These are phyloP conservation scores for Phytophthora fragariaefolia DNA, from an alignment of 352 stramenopile species.

Conservation along the genomic window DNA sequence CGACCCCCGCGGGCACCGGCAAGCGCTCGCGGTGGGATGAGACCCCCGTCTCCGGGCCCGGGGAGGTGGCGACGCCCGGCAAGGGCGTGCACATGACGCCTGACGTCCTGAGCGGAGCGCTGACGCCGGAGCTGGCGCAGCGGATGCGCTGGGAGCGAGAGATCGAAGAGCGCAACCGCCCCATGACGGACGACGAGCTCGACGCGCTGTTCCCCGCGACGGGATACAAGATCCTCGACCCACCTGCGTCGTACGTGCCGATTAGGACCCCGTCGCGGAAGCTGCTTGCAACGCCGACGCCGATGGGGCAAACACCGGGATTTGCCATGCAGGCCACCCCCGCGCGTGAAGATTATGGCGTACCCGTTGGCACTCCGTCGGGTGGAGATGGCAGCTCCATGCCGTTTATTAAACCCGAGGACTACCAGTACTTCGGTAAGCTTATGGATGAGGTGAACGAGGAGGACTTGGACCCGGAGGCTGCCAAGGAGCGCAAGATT, in stretches of 20 bases:
- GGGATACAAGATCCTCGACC: conserved; percentile 96
- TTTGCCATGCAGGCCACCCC: conserved; percentile 90
- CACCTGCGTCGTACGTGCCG: conserved; percentile 95
- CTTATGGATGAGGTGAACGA: conserved; percentile 94
- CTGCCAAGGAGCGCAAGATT: conserved; percentile 97
- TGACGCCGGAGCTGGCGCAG: conserved; percentile 93
- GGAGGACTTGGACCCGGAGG: conserved; percentile 89
- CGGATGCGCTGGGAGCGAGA: conserved; percentile 95
- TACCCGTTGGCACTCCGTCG: conserved; percentile 69
- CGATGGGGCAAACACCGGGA: conserved; percentile 92
- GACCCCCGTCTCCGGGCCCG: conserved; percentile 81
- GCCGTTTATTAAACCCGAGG: conserved; percentile 98
- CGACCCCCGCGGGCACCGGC: conserved; percentile 55
- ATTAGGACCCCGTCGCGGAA: conserved; percentile 96
- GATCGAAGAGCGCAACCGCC: conserved; percentile 97
- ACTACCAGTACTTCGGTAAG: conserved; percentile 98
- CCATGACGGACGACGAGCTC: conserved; percentile 96
- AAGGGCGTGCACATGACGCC: conserved; percentile 75
- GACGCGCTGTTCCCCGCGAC: conserved; percentile 96
- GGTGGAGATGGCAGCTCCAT: conserved; percentile 82
- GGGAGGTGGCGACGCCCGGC: conserved; percentile 56
- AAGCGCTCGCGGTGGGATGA: conserved; percentile 98
- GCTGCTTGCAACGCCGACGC: conserved; percentile 95
- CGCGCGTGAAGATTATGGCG: conserved; percentile 79
- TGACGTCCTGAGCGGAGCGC: conserved; percentile 66